These are phyloP conservation scores for Ulvella scutata DNA, from an alignment of 139 green algal species.

Conservation along the genomic window DNA sequence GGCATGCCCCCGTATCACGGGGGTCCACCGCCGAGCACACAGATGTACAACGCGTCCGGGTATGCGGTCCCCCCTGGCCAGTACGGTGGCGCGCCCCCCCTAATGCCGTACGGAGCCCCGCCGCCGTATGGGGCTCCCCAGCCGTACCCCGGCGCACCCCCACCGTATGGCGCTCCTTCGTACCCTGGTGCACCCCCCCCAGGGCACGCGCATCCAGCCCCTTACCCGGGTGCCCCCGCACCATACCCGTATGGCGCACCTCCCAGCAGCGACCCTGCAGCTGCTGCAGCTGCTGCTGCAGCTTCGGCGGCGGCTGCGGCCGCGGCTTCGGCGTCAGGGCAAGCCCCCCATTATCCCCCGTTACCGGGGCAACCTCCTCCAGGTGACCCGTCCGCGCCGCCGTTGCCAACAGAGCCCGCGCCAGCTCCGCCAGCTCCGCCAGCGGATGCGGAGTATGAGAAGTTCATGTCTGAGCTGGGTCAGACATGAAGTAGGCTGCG, in stretches of 20 bases:
- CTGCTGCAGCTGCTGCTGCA: constrained; percentile 4
- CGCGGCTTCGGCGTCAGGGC: no score
- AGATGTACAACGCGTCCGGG: background rate
- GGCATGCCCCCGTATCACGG: background rate
- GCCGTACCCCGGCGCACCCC: constrained; percentile 5
- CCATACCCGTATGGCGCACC: background rate
- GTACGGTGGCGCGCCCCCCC: background rate
- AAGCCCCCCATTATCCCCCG: no score
- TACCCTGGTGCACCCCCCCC: constrained; percentile 2
- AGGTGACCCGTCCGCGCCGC: background rate
- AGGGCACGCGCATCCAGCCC: background rate
- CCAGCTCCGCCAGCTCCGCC: background rate
- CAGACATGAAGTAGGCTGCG: background rate
- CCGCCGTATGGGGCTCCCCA: constrained; percentile 7
- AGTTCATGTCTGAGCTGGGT: constrained; percentile 14
- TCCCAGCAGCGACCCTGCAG: background rate
- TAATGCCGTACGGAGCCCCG: constrained; percentile 1
- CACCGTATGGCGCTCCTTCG: background rate
- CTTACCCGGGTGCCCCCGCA: background rate
- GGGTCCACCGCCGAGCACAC: no score
- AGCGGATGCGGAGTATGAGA: constrained; percentile 11
- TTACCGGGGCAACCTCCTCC: background rate
- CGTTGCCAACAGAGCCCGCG: background rate
- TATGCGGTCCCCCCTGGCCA: background rate
- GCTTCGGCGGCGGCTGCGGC: background rate